Evolutionary conservation across 2,329 filamentous ascomycete genomes (phyloP).

Genomic region (Pseudogymnoascus sp.): DNA sequence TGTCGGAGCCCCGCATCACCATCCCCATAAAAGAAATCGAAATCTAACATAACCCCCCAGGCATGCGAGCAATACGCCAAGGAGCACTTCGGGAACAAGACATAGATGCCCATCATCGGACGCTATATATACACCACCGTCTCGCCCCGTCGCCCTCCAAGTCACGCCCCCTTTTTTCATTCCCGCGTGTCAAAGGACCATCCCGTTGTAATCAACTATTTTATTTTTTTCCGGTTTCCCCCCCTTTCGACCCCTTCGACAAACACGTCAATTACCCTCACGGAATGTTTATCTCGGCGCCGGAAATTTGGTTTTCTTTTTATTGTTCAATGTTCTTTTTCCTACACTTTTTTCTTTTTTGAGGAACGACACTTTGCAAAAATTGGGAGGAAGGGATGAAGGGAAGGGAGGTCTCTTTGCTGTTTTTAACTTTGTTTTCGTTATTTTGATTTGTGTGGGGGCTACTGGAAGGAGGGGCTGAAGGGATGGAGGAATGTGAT

Average conservation of each 20-base stretch:
- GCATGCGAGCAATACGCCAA: slow-evolving; percentile 91
- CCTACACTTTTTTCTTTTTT: neutral
- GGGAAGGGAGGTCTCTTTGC: neutral
- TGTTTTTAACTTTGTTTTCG: neutral
- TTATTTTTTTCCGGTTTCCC: neutral
- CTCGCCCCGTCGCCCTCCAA: neutral
- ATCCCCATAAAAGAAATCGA: slow-evolving; percentile 5
- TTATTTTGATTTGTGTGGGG: neutral
- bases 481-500: neutral
- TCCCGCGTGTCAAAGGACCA: neutral
- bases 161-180: neutral
- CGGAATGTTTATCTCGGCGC: slow-evolving; percentile 1
- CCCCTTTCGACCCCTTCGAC: neutral
- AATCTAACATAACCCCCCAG: slow-evolving; percentile 36
- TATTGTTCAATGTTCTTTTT: neutral
- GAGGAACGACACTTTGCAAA: neutral
- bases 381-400: neutral
- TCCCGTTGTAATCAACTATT: neutral
- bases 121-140: neutral
- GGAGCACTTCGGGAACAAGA: slow-evolving; percentile 62
- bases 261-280: neutral
- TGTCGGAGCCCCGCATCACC: neutral
- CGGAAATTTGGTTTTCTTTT: neutral
- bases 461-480: too few relatives aligned
- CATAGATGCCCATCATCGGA: neutral